Evolutionary conservation across 108 stramenopile genomes (phyloP).

Genomic region (Nitzschia inconspicua): DNA sequence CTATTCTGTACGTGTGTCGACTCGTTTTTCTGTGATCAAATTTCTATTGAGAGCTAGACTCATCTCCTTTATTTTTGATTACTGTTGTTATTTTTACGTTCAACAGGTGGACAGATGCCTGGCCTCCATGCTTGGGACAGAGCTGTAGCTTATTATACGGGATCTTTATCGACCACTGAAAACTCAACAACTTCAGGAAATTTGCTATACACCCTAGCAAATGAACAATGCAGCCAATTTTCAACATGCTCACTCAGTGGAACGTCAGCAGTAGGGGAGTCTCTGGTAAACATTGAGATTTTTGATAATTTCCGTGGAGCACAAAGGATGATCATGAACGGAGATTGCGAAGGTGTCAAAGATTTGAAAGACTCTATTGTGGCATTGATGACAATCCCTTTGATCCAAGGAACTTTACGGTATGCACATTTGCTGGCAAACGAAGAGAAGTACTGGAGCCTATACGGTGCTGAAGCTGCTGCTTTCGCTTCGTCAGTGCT

Average conservation of each 20-base stretch:
- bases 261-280: slow-evolving; percentile 16
- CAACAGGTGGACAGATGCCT: no score
- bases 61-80: no score
- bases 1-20: no score
- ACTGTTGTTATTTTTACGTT: no score
- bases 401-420: slow-evolving; percentile 61
- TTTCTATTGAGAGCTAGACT: no score
- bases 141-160: slow-evolving; percentile 64
- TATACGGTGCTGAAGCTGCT: slow-evolving; percentile 50
- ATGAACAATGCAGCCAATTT: slow-evolving; percentile 63
- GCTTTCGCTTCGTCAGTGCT: slow-evolving; percentile 57
- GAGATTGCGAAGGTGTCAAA: slow-evolving; percentile 41
- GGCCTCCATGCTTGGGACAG: slow-evolving; percentile 66
- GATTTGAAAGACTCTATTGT: slow-evolving; percentile 34
- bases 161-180: slow-evolving; percentile 34
- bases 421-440: slow-evolving; percentile 42
- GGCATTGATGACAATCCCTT: slow-evolving; percentile 55
- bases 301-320: slow-evolving; percentile 41
- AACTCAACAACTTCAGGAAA: slow-evolving; percentile 25
- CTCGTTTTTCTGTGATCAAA: no score
- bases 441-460: slow-evolving; percentile 22
- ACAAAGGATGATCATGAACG: slow-evolving; percentile 29
- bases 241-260: slow-evolving; percentile 47
- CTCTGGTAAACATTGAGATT: slow-evolving; percentile 53
- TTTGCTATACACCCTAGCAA: slow-evolving; percentile 51